Evolutionary conservation across 305 asterid genomes (phyloP), one percentile per base, ranked within the genome.

Genomic region (Salvia sclarea): DNA sequence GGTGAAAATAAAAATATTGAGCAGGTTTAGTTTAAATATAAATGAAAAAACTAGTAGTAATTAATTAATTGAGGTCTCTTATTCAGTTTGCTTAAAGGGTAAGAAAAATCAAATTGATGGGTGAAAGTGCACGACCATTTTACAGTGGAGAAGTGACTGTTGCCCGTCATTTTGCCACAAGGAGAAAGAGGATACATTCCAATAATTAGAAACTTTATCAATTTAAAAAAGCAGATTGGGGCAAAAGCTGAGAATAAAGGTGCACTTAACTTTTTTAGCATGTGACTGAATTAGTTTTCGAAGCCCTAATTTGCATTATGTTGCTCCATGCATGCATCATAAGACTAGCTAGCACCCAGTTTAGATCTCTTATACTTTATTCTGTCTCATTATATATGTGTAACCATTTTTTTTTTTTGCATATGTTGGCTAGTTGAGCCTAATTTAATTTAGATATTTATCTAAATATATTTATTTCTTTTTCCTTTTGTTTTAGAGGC

Each of bases 181-280:
- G 5, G 44, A 31, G 67, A 44, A 56, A 72, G 35, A 56, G 64
- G 35, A 54, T 30, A 30, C 28, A 57, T 6, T 22, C 11, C 12
- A 30, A 9, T 45, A 17, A 55, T n/a, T 12, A 30, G 10, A 54
- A 52, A 6, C 43, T 10, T 10, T 1, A 57, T 12, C 8, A 69
- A 58, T 22, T 33, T 33, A 0, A 17, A 24, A 40, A 62, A 20
- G 31, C 20, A 8, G 14, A 20, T 63, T 41, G 41, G 18, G 31
- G 49, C 28, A 3, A 66, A 67, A 67, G 72, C 16, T 22, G 50
- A 47, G 55, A 56, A 72, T 64, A 73, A 72, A 47, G 72, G 50
- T 47, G 10, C 61, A 31, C 30, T 64, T 21, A 55, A 65, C 77
- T 58, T 66, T 35, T 70, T 73, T 17, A 57, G 77, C 77, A 73